Conservation (phyloP, 2,329 filamentous ascomycete species). For the Colletotrichum sp. region DNA sequence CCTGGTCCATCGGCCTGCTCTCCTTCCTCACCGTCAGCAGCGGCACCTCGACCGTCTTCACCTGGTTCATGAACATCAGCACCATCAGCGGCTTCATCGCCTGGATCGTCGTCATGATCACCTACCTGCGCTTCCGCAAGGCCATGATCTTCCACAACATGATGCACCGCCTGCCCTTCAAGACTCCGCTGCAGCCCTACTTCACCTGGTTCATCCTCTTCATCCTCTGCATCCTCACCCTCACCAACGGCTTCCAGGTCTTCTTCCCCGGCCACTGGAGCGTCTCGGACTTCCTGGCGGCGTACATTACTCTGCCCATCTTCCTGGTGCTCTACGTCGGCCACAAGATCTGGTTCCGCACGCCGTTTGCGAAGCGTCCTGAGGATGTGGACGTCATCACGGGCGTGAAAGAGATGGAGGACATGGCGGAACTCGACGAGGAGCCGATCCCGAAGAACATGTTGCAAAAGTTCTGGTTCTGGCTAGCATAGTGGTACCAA, state of each 20-base stretch:
- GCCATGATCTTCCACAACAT: conserved; percentile 61
- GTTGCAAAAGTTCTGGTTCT: conserved; percentile 60
- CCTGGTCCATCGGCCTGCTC: conserved; percentile 66
- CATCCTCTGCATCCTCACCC: conserved; percentile 63
- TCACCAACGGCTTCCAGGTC: conserved; percentile 78
- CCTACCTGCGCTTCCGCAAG: conserved; percentile 63
- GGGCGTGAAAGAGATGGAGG: conserved; percentile 68
- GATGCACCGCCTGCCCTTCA: conserved; percentile 55
- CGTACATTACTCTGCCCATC: conserved; percentile 67
- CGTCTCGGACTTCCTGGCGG: conserved; percentile 66
- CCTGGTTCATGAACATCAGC: conserved; percentile 75
- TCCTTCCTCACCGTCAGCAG: conserved; percentile 73
- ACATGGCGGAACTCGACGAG: conserved; percentile 54
- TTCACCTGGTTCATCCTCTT: conserved; percentile 65
- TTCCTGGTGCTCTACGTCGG: conserved; percentile 66
- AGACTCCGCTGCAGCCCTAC: conserved; percentile 63
- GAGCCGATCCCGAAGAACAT: conserved; percentile 54
- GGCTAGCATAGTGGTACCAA: conserved; percentile 47
- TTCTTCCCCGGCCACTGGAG: conserved; percentile 73
- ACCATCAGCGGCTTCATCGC: conserved; percentile 66
- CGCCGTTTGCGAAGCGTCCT: conserved; percentile 44
- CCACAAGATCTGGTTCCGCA: conserved; percentile 60
- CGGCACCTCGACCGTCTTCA: conserved; percentile 68
- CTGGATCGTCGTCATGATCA: conserved; percentile 64
- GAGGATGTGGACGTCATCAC: conserved; percentile 61